Evolutionary conservation across 768 basidiomycete species (phyloP).

Genomic region (Suillus bovinus): DNA sequence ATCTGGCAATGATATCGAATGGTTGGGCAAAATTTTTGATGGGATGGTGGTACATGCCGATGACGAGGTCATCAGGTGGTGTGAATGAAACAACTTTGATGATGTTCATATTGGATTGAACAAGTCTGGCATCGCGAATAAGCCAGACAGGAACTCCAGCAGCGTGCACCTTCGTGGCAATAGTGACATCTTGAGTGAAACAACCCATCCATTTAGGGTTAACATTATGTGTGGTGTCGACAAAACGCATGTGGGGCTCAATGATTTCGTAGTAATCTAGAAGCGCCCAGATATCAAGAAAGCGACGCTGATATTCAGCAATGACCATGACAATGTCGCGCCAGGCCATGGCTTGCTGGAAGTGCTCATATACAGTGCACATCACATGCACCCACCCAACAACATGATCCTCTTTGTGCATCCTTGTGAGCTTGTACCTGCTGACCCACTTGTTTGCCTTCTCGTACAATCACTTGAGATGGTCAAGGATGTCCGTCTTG

Average conservation of each 20-base stretch:
- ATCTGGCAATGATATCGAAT: not conserved
- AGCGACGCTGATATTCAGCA: not conserved
- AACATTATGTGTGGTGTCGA: not conserved
- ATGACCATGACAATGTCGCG: not conserved
- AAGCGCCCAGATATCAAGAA: not conserved
- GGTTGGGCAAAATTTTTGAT: not conserved
- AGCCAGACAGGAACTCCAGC: constrained; percentile 1
- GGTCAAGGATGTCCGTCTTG: not conserved
- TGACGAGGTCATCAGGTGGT: not conserved
- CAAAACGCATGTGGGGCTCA: not conserved
- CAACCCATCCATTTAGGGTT: constrained; percentile 1
- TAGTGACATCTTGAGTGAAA: not conserved
- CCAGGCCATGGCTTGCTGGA: constrained; percentile 1
- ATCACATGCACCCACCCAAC: not conserved
- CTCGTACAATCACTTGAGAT: not conserved
- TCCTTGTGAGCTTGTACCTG: not conserved
- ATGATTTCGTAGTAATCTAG: not conserved
- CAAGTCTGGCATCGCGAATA: not conserved
- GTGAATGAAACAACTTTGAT: not conserved
- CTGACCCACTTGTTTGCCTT: not conserved
- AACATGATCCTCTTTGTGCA: not conserved
- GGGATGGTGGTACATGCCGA: not conserved
- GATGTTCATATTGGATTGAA: not conserved
- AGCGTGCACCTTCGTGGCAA: not conserved
- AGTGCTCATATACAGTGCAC: not conserved